Evolutionary conservation across 257 asterid species (phyloP).

Genomic region (Capsicum chinense): DNA sequence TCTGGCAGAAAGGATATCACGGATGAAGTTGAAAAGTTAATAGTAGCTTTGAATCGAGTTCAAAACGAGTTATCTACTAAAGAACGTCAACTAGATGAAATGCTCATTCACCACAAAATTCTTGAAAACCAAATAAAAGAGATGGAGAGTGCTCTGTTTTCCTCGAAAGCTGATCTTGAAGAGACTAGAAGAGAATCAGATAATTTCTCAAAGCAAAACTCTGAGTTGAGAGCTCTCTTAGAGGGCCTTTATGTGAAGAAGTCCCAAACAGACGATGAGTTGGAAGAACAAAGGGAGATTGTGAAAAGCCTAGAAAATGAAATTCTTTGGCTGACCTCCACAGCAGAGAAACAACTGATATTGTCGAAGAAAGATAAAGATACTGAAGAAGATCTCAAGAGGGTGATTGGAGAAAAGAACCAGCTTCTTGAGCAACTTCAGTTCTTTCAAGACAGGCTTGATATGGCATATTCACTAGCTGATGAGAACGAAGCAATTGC

Average conservation of each 20-base stretch:
- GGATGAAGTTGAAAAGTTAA: constrained; percentile 69
- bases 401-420: constrained; percentile 62
- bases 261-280: constrained; percentile 63
- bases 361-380: constrained; percentile 50
- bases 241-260: constrained; percentile 69
- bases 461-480: constrained; percentile 65
- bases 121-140: constrained; percentile 62
- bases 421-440: constrained; percentile 61
- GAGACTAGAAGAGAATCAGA: constrained; percentile 53
- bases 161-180: constrained; percentile 57
- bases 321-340: constrained; percentile 62
- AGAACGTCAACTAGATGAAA: constrained; percentile 55
- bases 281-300: constrained; percentile 65
- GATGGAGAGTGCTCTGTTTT: constrained; percentile 56
- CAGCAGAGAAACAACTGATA: constrained; percentile 49
- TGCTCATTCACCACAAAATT: constrained; percentile 51
- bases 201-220: constrained; percentile 62
- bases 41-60: constrained; percentile 52
- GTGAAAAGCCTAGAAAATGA: constrained; percentile 69
- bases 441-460: constrained; percentile 71
- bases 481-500: constrained; percentile 91
- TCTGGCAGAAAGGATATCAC: constrained; percentile 69
- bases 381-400: constrained; percentile 51
- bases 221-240: constrained; percentile 59
- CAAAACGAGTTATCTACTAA: constrained; percentile 63